Base-by-base conservation (phyloP, 805 yeast species). In the Candida sakaeoensis region DNA sequence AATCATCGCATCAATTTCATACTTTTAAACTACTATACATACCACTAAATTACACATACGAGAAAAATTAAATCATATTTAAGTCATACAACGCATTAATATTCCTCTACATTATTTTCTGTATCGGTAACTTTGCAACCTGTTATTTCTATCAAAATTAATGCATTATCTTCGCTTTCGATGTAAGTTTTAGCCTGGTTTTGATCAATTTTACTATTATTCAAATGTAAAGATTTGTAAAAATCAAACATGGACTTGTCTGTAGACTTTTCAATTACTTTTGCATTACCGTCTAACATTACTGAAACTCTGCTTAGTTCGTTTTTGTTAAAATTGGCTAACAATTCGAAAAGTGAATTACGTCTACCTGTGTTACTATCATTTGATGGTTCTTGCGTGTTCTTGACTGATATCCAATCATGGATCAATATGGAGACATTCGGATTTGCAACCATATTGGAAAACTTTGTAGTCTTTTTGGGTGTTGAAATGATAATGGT, bases 341-440 rank as follows among this genome's bases (percentile, higher is more conserved):
- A 71, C 34, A 87, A 60, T 55, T 80, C 80, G 47, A 33, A 69
- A 49, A 45, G 63, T 44, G 53, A 62, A 50, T 41, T 58, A 31
- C 63, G 48, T 34, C 62, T 49, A 34, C 39, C 26, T 4, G 41
- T 37, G 4, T 40, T 37, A 9, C 39, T 57, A 32, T 23, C 45
- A 5, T 38, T 32, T n/a, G 39, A 41, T 4, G 40, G 43, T n/a
- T 41, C 40, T 2, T 57, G 51, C 2, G 53, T 43, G 28, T 64
- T 60, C 51, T 73, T 72, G 3, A 84, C 78, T 1, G 87, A 74
- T 12, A 84, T 75, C 96, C 96, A 90, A 53, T 91, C 98, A 57
- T 91, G 98, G 31, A 91, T 79, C 44, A 91, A 68, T 33, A 91
- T 57, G 0, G 96, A 83, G 5, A 91, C 96, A 30, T 77, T 72